A percentile compares a stretch with the other conserved stretches of the same genome.
Evolutionary conservation across 352 stramenopile species (phyloP).

Genomic region (Globisporangium solare): DNA sequence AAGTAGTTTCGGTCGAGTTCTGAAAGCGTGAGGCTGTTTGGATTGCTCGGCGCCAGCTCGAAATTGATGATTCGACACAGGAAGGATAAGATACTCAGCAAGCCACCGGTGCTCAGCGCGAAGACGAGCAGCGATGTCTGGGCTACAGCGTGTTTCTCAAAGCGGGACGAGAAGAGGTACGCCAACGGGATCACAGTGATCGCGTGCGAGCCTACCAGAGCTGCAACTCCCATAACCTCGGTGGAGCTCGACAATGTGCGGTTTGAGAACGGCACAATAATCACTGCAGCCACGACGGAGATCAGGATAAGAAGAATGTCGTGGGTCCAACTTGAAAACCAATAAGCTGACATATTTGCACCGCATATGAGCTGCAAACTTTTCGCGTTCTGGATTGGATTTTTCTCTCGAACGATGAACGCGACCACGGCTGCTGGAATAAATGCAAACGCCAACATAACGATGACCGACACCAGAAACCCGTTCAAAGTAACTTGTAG

Average conservation of each 20-base stretch:
- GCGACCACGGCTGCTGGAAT: slow-evolving; percentile 36
- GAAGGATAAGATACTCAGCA: slow-evolving; percentile 38
- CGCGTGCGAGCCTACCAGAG: slow-evolving; percentile 19
- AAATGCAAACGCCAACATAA: slow-evolving; percentile 47
- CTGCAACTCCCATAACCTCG: slow-evolving; percentile 17
- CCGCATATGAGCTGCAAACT: slow-evolving; percentile 49
- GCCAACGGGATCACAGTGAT: slow-evolving; percentile 25
- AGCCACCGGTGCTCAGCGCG: slow-evolving; percentile 19
- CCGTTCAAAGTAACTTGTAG: slow-evolving; percentile 44
- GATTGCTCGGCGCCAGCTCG: too few species aligned
- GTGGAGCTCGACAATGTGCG: slow-evolving; percentile 10
- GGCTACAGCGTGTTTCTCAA: slow-evolving; percentile 30
- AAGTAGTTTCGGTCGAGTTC: slow-evolving; percentile 34
- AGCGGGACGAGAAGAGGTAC: slow-evolving; percentile 33
- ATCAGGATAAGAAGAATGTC: slow-evolving; percentile 29
- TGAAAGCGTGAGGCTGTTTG: slow-evolving; percentile 11
- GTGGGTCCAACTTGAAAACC: slow-evolving; percentile 36
- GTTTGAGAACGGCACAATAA: slow-evolving; percentile 23
- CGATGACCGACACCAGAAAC: slow-evolving; percentile 31
- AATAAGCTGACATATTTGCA: slow-evolving; percentile 32
- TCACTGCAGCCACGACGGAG: slow-evolving; percentile 20
- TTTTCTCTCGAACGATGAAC: slow-evolving; percentile 45
- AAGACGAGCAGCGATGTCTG: slow-evolving; percentile 37
- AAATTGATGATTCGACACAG: slow-evolving; percentile 34
- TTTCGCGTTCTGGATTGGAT: slow-evolving; percentile 46